These are phyloP conservation scores for Fulvia fulva DNA, from an alignment of 2,329 filamentous ascomycete genomes.

Conservation along the genomic window DNA sequence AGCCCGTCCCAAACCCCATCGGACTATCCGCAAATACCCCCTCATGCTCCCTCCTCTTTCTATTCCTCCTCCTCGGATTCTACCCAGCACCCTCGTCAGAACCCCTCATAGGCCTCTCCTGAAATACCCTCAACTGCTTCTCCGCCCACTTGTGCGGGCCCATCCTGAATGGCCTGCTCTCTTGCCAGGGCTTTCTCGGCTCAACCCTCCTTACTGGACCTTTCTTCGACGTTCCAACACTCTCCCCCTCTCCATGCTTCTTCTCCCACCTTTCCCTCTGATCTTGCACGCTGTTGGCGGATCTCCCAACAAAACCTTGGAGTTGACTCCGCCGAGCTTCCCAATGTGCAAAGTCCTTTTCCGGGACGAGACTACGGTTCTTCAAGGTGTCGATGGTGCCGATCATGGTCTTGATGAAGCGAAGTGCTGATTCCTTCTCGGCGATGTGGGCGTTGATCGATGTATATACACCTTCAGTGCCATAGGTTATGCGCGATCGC, in stretches of 20 bases:
- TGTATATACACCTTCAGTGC: constrained; percentile 5
- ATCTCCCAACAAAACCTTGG: constrained; percentile 15
- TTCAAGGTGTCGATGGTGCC: constrained; percentile 30
- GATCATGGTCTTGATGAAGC: constrained; percentile 24
- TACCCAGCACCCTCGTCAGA: neutral
- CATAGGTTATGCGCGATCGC: constrained; percentile 20
- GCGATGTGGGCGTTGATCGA: neutral
- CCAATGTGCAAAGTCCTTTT: constrained; percentile 18
- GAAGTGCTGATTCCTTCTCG: constrained; percentile 16
- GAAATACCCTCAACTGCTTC: neutral
- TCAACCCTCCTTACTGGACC: neutral
- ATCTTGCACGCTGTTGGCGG: neutral
- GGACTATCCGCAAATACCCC: neutral
- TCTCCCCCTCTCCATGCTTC: neutral
- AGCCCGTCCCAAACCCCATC: too few relatives aligned
- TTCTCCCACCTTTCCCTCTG: neutral
- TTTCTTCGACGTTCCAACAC: neutral
- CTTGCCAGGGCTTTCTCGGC: neutral
- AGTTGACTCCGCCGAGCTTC: constrained; percentile 18
- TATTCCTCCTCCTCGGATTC: neutral
- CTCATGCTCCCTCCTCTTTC: neutral
- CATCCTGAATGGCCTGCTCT: neutral
- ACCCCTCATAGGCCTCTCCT: neutral
- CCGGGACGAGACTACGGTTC: constrained; percentile 20
- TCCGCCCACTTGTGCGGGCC: neutral